Evolutionary conservation across 441 rosid genomes (phyloP).

Genomic region (Manihot esculenta): DNA sequence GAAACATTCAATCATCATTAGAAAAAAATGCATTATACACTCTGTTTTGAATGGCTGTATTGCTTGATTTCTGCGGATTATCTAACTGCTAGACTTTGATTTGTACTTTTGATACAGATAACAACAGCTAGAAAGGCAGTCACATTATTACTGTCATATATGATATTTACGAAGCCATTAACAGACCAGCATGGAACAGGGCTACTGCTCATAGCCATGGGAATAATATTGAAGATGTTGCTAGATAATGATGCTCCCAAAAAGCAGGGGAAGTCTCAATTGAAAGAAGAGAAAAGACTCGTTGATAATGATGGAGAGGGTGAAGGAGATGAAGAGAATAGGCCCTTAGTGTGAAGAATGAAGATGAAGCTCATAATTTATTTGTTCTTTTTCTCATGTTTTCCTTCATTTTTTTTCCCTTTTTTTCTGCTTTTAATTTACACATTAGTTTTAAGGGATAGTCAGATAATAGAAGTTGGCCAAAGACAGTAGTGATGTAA

Average conservation of each 20-base stretch:
- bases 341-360: constrained; percentile 10
- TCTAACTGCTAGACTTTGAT: constrained; percentile 15
- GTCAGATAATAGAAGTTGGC: background rate
- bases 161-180: constrained; percentile 82
- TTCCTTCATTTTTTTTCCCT: background rate
- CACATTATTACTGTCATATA: constrained; percentile 63
- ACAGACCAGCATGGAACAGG: constrained; percentile 76
- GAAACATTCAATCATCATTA: too few species aligned
- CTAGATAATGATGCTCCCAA: constrained; percentile 45
- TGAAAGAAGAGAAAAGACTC: constrained; percentile 23
- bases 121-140: constrained; percentile 87
- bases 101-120: constrained; percentile 40
- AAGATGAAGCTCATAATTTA: constrained; percentile 7
- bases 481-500: background rate
- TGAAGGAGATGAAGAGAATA: constrained; percentile 5
- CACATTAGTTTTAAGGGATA: constrained; percentile 2
- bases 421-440: background rate
- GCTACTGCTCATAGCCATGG: constrained; percentile 71
- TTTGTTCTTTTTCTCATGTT: background rate
- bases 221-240: constrained; percentile 69
- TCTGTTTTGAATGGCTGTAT: too few species aligned
- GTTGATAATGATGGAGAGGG: constrained; percentile 8
- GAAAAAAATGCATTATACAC: too few species aligned
- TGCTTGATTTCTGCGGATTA: too few species aligned
- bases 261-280: constrained; percentile 30